Evolutionary conservation across 2,329 filamentous ascomycete genomes (phyloP).

Genomic region (Aspergillus pseudonomiae): DNA sequence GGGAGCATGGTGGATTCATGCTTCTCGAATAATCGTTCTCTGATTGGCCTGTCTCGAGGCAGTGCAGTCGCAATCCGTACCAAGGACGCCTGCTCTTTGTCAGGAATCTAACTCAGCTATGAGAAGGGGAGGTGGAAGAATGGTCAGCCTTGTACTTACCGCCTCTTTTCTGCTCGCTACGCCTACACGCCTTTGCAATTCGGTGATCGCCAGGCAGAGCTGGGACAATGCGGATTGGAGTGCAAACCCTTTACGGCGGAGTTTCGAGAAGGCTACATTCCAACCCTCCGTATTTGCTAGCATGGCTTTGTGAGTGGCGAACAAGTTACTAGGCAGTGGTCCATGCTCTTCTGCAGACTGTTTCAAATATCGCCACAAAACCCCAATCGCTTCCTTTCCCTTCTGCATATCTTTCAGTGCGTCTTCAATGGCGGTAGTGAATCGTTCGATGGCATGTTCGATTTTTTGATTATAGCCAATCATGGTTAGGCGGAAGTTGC

Average conservation of each 20-base stretch:
- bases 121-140: not conserved
- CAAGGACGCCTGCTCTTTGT: conserved; percentile 24
- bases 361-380: conserved; percentile 75
- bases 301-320: conserved; percentile 85
- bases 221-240: conserved; percentile 71
- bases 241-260: conserved; percentile 72
- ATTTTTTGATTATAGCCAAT: conserved; percentile 88
- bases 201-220: conserved; percentile 75
- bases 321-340: conserved; percentile 61
- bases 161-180: conserved; percentile 73
- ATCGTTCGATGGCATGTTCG: conserved; percentile 83
- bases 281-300: conserved; percentile 89
- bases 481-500: conserved; percentile 78
- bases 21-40: conserved; percentile 29
- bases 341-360: conserved; percentile 65
- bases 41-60: conserved; percentile 26
- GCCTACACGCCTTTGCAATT: conserved; percentile 84
- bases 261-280: conserved; percentile 75
- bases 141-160: conserved; percentile 57
- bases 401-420: conserved; percentile 77
- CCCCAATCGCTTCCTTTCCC: conserved; percentile 73
- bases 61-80: conserved; percentile 15
- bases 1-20: conserved; percentile 9
- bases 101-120: not conserved
- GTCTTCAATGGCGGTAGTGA: conserved; percentile 73